These are phyloP conservation scores for Globisporangium splendens DNA, from an alignment of 352 stramenopile species.

Conservation along the genomic window DNA sequence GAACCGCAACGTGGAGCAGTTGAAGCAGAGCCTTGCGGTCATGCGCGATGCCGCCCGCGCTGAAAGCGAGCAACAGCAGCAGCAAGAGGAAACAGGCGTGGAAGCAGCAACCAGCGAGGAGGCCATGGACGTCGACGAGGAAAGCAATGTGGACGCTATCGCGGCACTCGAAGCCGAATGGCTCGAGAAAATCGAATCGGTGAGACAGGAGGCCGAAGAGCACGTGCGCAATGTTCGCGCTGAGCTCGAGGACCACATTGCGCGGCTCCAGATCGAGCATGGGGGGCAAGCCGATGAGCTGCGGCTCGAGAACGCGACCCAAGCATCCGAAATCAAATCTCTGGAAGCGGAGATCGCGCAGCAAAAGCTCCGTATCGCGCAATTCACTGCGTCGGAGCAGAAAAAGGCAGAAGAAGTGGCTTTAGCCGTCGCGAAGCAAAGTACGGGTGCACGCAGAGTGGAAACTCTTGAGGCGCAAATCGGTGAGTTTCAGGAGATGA, in stretches of 20 bases:
- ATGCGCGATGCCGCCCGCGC: conserved; percentile 33
- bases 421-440: conserved; percentile 64
- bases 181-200: conserved; percentile 45
- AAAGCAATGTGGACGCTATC: neutral
- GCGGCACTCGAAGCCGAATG: conserved; percentile 27
- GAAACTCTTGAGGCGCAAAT: conserved; percentile 66
- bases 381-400: conserved; percentile 67
- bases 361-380: conserved; percentile 58
- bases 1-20: conserved; percentile 58
- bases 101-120: conserved; percentile 20
- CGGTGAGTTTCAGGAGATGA: conserved; percentile 72
- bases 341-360: conserved; percentile 67
- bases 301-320: conserved; percentile 52
- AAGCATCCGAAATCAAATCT: conserved; percentile 54
- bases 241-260: conserved; percentile 68
- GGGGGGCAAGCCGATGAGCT: conserved; percentile 58
- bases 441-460: conserved; percentile 59
- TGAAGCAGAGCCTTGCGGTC: conserved; percentile 55
- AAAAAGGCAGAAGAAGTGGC: conserved; percentile 79
- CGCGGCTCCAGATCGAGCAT: conserved; percentile 42
- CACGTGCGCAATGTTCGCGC: conserved; percentile 51
- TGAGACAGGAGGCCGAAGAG: conserved; percentile 56
- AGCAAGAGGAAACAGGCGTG: conserved; percentile 15
- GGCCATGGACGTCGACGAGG: conserved; percentile 34
- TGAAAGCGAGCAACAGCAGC: conserved; percentile 18